Evolutionary conservation across 1,284 basidiomycete genomes (phyloP).

Genomic region (Pholiota adiposa): DNA sequence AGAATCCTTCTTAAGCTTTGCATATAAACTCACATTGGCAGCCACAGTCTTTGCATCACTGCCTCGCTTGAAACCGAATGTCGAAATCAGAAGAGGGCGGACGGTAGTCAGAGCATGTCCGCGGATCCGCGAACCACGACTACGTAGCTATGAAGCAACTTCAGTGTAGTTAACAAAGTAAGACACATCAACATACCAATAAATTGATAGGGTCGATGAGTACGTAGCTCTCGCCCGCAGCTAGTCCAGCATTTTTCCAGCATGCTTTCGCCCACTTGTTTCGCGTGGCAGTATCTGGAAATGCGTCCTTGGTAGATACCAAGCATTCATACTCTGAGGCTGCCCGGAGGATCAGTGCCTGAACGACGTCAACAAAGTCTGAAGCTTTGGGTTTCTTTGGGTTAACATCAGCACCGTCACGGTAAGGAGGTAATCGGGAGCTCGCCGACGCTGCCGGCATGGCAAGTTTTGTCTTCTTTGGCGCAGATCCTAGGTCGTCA

Average conservation of each 20-base stretch:
- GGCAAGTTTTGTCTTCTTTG: no score
- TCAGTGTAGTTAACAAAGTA: background rate
- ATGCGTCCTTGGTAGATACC: slow-evolving; percentile 10
- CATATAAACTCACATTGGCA: background rate
- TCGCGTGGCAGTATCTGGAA: slow-evolving; percentile 6
- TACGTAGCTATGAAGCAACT: background rate
- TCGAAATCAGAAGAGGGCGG: slow-evolving; percentile 1
- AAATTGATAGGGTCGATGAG: slow-evolving; percentile 4
- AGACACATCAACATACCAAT: background rate
- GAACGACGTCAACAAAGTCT: slow-evolving; percentile 12
- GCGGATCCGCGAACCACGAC: slow-evolving; percentile 10
- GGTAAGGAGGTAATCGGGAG: no score
- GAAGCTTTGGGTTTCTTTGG: slow-evolving; percentile 4
- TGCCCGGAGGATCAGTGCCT: slow-evolving; percentile 9
- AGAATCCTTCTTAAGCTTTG: background rate
- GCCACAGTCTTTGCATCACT: background rate
- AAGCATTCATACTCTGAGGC: slow-evolving; percentile 14
- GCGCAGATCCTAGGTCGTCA: no score
- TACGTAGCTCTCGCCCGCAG: slow-evolving; percentile 1
- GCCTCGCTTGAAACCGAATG: slow-evolving; percentile 14
- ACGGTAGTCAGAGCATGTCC: slow-evolving; percentile 9
- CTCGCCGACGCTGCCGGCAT: no score
- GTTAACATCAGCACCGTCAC: background rate
- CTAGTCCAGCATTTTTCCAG: slow-evolving; percentile 9
- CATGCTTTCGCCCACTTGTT: slow-evolving; percentile 12